phyloP scores from a whole-genome alignment of 2,329 filamentous ascomycete species.

The Calonectria pseudoturangicola region DNA sequence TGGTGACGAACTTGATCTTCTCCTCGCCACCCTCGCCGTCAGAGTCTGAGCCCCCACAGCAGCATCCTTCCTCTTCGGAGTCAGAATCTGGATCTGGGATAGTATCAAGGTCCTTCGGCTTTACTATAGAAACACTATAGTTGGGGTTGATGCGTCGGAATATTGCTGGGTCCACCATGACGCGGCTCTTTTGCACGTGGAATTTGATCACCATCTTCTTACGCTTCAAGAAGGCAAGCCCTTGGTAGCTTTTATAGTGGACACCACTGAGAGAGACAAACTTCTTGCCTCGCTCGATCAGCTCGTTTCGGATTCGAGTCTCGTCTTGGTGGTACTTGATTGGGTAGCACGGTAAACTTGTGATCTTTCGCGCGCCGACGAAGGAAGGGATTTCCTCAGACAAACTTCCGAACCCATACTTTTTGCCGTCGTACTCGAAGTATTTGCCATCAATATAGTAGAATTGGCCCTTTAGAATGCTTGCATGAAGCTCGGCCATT shows the following conservation, averaged over 20 bases:
- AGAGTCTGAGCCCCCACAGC: slow-evolving; percentile 64
- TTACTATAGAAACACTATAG: slow-evolving; percentile 84
- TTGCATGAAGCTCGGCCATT: slow-evolving; percentile 80
- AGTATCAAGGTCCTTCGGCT: slow-evolving; percentile 81
- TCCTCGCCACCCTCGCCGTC: slow-evolving; percentile 60
- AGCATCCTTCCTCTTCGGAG: slow-evolving; percentile 61
- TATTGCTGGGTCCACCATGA: slow-evolving; percentile 91
- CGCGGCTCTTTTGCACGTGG: slow-evolving; percentile 88
- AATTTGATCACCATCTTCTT: slow-evolving; percentile 83
- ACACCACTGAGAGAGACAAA: slow-evolving; percentile 88
- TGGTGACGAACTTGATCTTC: slow-evolving; percentile 69
- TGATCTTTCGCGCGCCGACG: slow-evolving; percentile 88
- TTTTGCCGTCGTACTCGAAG: slow-evolving; percentile 91
- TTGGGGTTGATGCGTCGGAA: slow-evolving; percentile 92
- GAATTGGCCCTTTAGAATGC: slow-evolving; percentile 82
- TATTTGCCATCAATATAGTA: slow-evolving; percentile 87
- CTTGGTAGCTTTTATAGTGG: slow-evolving; percentile 88
- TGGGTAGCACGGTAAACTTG: slow-evolving; percentile 84
- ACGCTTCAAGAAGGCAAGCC: slow-evolving; percentile 89
- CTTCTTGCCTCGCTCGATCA: slow-evolving; percentile 88
- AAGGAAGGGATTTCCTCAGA: slow-evolving; percentile 83
- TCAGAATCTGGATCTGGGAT: slow-evolving; percentile 70
- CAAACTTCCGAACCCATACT: slow-evolving; percentile 85
- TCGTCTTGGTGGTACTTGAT: slow-evolving; percentile 87
- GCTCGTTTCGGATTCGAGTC: slow-evolving; percentile 75